Conservation (phyloP, 192 early-diverging fungal genomes). For the Mortierella claussenii region DNA sequence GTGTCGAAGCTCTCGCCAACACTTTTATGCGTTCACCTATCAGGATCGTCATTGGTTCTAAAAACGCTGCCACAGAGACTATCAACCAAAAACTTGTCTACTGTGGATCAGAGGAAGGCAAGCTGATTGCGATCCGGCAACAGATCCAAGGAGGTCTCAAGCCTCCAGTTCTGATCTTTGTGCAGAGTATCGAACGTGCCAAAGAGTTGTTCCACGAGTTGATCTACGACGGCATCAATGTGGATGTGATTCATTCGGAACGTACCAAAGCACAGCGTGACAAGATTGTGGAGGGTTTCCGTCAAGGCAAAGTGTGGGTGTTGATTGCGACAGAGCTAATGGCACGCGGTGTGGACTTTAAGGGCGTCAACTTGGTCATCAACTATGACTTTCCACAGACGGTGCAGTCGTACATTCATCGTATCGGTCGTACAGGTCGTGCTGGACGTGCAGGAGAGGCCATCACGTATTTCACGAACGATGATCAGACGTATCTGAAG, state of each 20-base stretch:
- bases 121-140: conserved; percentile 92
- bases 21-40: conserved; percentile 93
- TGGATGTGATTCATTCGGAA: conserved; percentile 98
- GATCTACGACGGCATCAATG: conserved; percentile 97
- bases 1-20: conserved; percentile 90
- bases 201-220: conserved; percentile 97
- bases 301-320: conserved; percentile 92
- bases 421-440: conserved; percentile 98
- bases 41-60: conserved; percentile 87
- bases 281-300: conserved; percentile 88
- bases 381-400: conserved; percentile 99
- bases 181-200: conserved; percentile 97
- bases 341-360: conserved; percentile 99
- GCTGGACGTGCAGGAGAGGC: conserved; percentile 92
- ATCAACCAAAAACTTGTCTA: conserved; percentile 92
- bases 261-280: conserved; percentile 94
- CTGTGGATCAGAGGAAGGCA: conserved; percentile 94
- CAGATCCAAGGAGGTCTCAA: conserved; percentile 84
- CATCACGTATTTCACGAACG: conserved; percentile 95
- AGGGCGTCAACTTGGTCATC: conserved; percentile 96
- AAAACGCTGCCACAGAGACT: conserved; percentile 92
- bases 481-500: conserved; percentile 89
- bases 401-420: conserved; percentile 93
- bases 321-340: conserved; percentile 97
- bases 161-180: conserved; percentile 95